Percentiles rank a stretch among this genome's conserved stretches.
Conservation (phyloP, 441 rosid species). For the Hypseocharis bilobata region DNA sequence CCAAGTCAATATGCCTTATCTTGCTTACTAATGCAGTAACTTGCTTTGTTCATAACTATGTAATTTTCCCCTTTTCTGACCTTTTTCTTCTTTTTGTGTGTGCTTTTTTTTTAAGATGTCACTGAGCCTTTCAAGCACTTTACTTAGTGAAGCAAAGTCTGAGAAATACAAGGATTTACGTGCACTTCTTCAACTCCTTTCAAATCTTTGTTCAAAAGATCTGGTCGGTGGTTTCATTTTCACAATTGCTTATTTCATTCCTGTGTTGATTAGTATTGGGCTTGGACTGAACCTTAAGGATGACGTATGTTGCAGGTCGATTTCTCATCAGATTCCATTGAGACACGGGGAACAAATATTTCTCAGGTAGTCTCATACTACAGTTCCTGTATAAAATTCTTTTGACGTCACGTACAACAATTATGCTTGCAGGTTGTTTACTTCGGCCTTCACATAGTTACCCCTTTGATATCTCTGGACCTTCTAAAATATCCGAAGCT, state of each 20-base stretch:
- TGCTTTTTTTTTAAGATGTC: slow-evolving; percentile 47
- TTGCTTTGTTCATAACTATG: no score
- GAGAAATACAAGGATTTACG: slow-evolving; percentile 85
- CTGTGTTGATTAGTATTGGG: background rate
- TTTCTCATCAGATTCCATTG: slow-evolving; percentile 73
- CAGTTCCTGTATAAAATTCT: slow-evolving; percentile 15
- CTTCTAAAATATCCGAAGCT: slow-evolving; percentile 93
- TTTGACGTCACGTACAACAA: slow-evolving; percentile 28
- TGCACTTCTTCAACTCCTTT: slow-evolving; percentile 94
- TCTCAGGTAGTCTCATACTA: slow-evolving; percentile 52
- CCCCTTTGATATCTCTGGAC: slow-evolving; percentile 81
- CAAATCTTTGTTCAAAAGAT: slow-evolving; percentile 86
- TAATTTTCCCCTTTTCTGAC: background rate
- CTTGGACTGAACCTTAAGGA: slow-evolving; percentile 1
- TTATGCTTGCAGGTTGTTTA: slow-evolving; percentile 68
- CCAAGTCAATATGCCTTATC: no score
- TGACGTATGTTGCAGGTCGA: slow-evolving; percentile 52
- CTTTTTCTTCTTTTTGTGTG: background rate
- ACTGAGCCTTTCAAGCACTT: slow-evolving; percentile 59
- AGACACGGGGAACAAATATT: slow-evolving; percentile 56
- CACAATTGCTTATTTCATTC: background rate
- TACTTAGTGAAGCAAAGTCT: slow-evolving; percentile 69
- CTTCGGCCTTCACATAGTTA: slow-evolving; percentile 83
- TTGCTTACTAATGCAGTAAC: no score
- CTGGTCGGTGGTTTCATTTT: slow-evolving; percentile 43